These are phyloP conservation scores for Tothia fuscella DNA, from an alignment of 2,329 filamentous ascomycete species.

Conservation along the genomic window DNA sequence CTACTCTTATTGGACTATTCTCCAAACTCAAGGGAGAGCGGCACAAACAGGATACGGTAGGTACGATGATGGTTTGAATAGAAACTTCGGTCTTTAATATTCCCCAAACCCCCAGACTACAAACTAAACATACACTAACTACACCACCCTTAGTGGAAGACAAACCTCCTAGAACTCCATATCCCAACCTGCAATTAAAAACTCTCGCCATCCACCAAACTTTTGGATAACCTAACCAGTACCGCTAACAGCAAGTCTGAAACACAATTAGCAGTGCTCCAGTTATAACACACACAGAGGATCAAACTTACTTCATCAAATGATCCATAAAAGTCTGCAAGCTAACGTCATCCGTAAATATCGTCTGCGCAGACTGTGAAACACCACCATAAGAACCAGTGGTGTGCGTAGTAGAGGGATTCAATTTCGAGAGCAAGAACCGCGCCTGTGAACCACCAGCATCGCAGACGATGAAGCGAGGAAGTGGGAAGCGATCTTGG, in stretches of 20 bases:
- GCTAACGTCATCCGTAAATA: constrained; percentile 97
- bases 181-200: too few species aligned
- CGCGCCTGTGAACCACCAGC: constrained; percentile 96
- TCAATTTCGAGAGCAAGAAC: constrained; percentile 93
- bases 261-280: background rate
- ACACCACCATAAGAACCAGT: constrained; percentile 85
- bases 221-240: constrained; percentile 5
- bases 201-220: background rate
- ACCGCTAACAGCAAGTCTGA: constrained; percentile 10
- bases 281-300: background rate
- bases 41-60: too few species aligned
- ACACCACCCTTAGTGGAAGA: too few species aligned
- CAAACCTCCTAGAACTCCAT: too few species aligned
- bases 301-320: constrained; percentile 77
- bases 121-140: background rate
- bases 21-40: too few species aligned
- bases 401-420: constrained; percentile 94
- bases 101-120: too few species aligned
- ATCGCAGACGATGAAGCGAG: constrained; percentile 96
- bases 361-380: constrained; percentile 84
- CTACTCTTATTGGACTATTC: too few species aligned
- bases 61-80: too few species aligned
- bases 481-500: constrained; percentile 92
- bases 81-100: too few species aligned
- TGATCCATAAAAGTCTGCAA: constrained; percentile 99